Percentiles rank a stretch among this genome's conserved stretches.
phyloP scores from a whole-genome alignment of 1,139 yeast species.

The Kodamaea anthophila region DNA sequence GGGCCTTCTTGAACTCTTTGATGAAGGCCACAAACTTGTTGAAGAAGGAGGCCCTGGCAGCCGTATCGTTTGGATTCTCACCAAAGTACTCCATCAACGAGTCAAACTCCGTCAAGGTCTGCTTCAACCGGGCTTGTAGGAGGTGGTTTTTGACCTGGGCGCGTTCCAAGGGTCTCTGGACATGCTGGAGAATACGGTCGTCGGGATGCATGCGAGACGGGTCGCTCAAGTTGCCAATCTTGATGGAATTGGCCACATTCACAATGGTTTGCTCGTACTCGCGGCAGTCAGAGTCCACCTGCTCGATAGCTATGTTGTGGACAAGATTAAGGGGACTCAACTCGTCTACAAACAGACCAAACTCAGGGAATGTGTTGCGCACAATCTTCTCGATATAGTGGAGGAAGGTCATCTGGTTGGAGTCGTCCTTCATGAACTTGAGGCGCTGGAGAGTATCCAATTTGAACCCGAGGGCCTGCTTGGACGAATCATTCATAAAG shows the following conservation, averaged over 20 bases:
- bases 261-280: conserved; percentile 53
- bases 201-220: conserved; percentile 65
- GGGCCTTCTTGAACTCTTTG: conserved; percentile 38
- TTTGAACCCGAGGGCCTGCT: conserved; percentile 79
- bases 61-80: conserved; percentile 60
- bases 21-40: conserved; percentile 34
- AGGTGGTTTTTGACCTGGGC: conserved; percentile 59
- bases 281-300: conserved; percentile 61
- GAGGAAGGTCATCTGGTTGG: conserved; percentile 72
- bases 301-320: conserved; percentile 71
- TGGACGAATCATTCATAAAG: conserved; percentile 81
- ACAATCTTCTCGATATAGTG: conserved; percentile 83
- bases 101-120: conserved; percentile 49
- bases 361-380: conserved; percentile 71
- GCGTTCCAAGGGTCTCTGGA: conserved; percentile 46
- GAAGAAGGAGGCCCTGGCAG: conserved; percentile 34
- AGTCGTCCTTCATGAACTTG: conserved; percentile 78
- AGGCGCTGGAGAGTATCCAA: conserved; percentile 76
- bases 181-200: conserved; percentile 52
- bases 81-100: conserved; percentile 76
- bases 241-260: conserved; percentile 51
- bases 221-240: conserved; percentile 72
- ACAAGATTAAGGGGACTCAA: conserved; percentile 55
- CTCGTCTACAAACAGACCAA: conserved; percentile 73
- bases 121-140: conserved; percentile 50